Base-by-base conservation (phyloP, 139 green algal species). In the Micractinium conductrix region DNA sequence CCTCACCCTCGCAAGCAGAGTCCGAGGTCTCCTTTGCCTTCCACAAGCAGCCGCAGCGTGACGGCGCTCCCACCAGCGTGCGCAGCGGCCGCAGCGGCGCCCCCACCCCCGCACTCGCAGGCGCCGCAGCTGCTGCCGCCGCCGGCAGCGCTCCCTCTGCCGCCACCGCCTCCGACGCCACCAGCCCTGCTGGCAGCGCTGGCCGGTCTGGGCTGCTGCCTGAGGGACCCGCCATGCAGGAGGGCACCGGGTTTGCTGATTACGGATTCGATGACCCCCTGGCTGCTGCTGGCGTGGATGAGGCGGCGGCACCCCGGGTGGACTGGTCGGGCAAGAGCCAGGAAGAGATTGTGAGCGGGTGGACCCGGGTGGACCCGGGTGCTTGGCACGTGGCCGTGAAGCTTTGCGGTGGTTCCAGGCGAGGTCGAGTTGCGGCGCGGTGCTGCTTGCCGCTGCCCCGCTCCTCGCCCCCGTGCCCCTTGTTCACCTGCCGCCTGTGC, bases 11-110 rank as follows among this genome's bases (percentile, higher is more conserved):
- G 9, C 40, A 82, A 58, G 37, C n/a, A 14, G 58, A 82, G 14
- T 82, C 76, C 5, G 76, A 58, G 3, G 76, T 14, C 30, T 82
- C 76, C 28, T 82, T 82, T 82, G 76, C 76, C 38, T 82, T 82
- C 40, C 58, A 82, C 38, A 43, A 79, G 44, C 21, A 21, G 48
- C 5, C 53, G 3, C 53, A 21, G 38, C 17, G 28, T 10, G 43
- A 28, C 28, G 38, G 45, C 3, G 50, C 75, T 38, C 50, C 30
- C 37, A 35, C 24, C 72, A 72, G 65, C 65, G 37, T 33, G 37
- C 65, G 63, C 43, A 44, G 72, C 75, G 14, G 53, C 28, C 22
- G 37, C 75, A 63, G 37, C 37, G 26, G 35, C 37, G 53, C 75
- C 7, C 48, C 37, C 75, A 81, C 50, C 38, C 70, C 75, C 0